Conservation (phyloP, 1,284 basidiomycete genomes). For the Ceraceosorus bombacis region DNA sequence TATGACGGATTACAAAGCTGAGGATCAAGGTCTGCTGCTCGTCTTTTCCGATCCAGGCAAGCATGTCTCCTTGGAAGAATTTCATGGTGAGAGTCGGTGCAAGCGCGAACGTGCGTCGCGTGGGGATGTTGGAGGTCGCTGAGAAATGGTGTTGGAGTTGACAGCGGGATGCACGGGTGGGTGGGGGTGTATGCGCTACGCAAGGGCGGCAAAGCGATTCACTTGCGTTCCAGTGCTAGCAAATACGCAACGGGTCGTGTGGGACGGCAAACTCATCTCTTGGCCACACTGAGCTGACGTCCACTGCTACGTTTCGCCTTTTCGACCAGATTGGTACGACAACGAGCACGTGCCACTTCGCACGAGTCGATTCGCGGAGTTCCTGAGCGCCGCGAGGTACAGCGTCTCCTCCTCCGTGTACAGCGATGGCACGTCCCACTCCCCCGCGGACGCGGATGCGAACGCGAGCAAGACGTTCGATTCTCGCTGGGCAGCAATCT, state of each 20-base stretch:
- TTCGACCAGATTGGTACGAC: conserved; percentile 49
- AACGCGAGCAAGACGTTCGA: conserved; percentile 2
- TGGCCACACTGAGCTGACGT: background rate
- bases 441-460: background rate
- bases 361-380: conserved; percentile 19
- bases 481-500: conserved; percentile 45
- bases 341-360: conserved; percentile 50
- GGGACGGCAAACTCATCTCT: background rate
- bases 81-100: conserved; percentile 27
- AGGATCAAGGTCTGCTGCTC: conserved; percentile 36
- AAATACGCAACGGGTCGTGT: background rate
- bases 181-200: background rate
- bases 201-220: background rate
- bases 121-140: background rate
- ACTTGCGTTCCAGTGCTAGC: background rate
- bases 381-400: conserved; percentile 18
- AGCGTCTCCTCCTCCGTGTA: conserved; percentile 4
- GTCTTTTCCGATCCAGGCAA: conserved; percentile 43
- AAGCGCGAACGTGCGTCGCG: too few species aligned
- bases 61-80: conserved; percentile 32
- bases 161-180: too few species aligned
- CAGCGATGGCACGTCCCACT: conserved; percentile 1
- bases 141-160: too few species aligned
- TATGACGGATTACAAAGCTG: conserved; percentile 5
- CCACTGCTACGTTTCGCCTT: background rate